Conservation (phyloP, 352 stramenopile genomes). For the Plasmopara halstedii region DNA sequence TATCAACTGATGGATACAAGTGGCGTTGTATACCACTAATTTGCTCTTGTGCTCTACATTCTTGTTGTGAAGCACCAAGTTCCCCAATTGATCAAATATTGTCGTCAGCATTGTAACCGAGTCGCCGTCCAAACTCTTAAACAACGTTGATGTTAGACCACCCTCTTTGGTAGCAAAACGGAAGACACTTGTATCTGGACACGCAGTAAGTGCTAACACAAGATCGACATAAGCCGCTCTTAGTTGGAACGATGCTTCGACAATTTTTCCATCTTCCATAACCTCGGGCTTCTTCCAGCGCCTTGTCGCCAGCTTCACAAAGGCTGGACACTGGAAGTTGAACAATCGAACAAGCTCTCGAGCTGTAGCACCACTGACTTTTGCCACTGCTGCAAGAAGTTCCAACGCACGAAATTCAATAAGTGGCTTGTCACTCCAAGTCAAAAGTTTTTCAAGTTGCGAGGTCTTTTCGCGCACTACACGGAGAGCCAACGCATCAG, state of each 20-base stretch:
- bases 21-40: slow-evolving; percentile 48
- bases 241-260: slow-evolving; percentile 36
- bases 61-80: slow-evolving; percentile 46
- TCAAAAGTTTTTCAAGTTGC: slow-evolving; percentile 61
- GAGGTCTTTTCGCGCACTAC: slow-evolving; percentile 62
- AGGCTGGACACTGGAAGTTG: slow-evolving; percentile 61
- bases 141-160: slow-evolving; percentile 52
- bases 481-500: slow-evolving; percentile 55
- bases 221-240: slow-evolving; percentile 56
- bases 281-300: slow-evolving; percentile 51
- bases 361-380: slow-evolving; percentile 31
- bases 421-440: slow-evolving; percentile 80
- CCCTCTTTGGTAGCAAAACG: slow-evolving; percentile 75
- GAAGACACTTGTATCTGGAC: slow-evolving; percentile 66
- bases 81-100: slow-evolving; percentile 35
- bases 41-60: slow-evolving; percentile 54
- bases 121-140: slow-evolving; percentile 75
- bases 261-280: slow-evolving; percentile 12
- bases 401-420: slow-evolving; percentile 68
- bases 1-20: slow-evolving; percentile 59
- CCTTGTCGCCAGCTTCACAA: slow-evolving; percentile 47
- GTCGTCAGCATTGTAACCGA: slow-evolving; percentile 38
- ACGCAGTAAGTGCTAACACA: slow-evolving; percentile 51
- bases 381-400: slow-evolving; percentile 40
- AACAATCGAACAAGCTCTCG: slow-evolving; percentile 74